Base-by-base conservation (phyloP, 208 protist species). In the Vickermania ingenoplastis region DNA sequence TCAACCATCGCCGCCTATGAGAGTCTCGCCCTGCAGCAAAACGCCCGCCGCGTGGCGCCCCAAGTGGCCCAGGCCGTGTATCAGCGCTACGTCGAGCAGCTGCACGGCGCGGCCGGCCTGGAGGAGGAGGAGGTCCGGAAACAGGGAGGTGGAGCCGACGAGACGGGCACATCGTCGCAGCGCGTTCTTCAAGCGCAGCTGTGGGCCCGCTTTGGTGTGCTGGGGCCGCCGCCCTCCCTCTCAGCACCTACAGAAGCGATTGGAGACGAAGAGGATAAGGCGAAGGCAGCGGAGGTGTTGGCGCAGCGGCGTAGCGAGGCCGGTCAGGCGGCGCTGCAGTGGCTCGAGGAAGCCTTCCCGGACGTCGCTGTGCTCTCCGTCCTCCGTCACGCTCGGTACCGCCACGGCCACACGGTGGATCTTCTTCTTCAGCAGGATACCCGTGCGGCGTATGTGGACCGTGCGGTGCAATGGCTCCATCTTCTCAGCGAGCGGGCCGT, bases 341-440 rank as follows among this genome's bases (percentile, higher is more conserved):
- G 84, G 83, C 63, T 94, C 27, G 27, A 68, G 56, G 48, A 67
- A 53, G 41, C 73, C 49, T 91, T 83, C 61, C 57, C 75, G n/a
- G 88, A 92, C 64, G 63, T 94, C 51, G 69, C 91, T 64, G 48
- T 73, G 11, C 1, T 74, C 24, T 68, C 75, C 11, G 72, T 94
- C 23, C 63, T 94, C 41, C 88, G 88, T 7, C 83, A 80, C 52
- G 84, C 84, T 13, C 77, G 88, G 29, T 94, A 91, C 74, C 31
- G 60, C n/a, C 55, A 61, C 29, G 65, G 64, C 53, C 36, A 45
- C 17, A 62, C 61, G 48, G 64, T 64, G 14, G 88, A 94, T 56
- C 70, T 94, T 22, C 83, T 91, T 77, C 36, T n/a, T 7, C 36
- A 45, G 36, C 79, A 82, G 31, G 84, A 80, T 54, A 76, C 87